Percentiles rank a stretch among this genome's conserved stretches.
phyloP scores from a whole-genome alignment of 2,329 filamentous ascomycete genomes.

The Botrytis pseudocinerea region DNA sequence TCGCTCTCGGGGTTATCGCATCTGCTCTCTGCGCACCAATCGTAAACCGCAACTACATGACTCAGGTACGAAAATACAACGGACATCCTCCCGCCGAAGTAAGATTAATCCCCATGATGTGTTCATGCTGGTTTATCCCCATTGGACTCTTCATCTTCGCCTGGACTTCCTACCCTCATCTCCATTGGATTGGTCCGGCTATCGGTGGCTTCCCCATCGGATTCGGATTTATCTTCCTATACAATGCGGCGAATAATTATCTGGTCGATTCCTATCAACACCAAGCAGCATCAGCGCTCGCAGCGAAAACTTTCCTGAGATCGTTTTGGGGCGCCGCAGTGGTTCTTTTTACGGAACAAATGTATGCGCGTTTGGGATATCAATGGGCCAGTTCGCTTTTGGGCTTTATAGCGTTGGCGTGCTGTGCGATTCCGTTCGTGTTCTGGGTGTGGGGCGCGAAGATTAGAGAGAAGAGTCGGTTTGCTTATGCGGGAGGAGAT shows the following conservation, averaged over 20 bases:
- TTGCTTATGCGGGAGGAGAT: conserved; percentile 67
- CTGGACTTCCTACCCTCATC: conserved; percentile 59
- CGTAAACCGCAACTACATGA: conserved; percentile 80
- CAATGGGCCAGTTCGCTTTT: conserved; percentile 75
- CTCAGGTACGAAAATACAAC: conserved; percentile 58
- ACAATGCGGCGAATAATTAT: conserved; percentile 61
- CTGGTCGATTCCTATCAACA: conserved; percentile 65
- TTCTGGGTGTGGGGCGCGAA: conserved; percentile 76
- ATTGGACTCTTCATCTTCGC: conserved; percentile 67
- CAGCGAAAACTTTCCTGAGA: conserved; percentile 77
- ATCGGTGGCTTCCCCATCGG: conserved; percentile 59
- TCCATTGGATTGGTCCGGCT: conserved; percentile 59
- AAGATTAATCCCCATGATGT: conserved; percentile 81
- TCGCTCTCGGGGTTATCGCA: conserved; percentile 71
- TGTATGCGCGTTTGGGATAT: conserved; percentile 70
- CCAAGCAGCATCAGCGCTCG: conserved; percentile 78
- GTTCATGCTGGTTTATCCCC: conserved; percentile 71
- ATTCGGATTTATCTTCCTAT: conserved; percentile 66
- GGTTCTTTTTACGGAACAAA: conserved; percentile 79
- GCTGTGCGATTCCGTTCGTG: conserved; percentile 78
- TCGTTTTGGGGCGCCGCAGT: conserved; percentile 77
- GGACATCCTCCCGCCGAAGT: conserved; percentile 75
- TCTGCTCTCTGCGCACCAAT: conserved; percentile 68
- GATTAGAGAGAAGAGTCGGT: conserved; percentile 70
- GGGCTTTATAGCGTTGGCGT: conserved; percentile 72